phyloP scores from a whole-genome alignment of 257 asterid genomes.

The Nyctanthes arbortristis region DNA sequence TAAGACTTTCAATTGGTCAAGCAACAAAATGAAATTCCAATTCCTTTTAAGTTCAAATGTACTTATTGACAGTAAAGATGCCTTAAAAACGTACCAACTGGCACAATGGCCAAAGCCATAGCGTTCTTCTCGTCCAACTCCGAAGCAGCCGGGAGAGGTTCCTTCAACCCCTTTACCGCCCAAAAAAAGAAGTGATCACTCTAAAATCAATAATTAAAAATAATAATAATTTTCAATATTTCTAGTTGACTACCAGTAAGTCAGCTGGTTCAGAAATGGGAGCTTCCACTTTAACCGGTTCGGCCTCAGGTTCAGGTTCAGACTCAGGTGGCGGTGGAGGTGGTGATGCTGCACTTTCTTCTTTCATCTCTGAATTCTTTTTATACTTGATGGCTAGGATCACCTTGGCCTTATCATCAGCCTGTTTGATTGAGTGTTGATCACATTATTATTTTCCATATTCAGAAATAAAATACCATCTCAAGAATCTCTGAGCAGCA shows the following conservation, averaged over 20 bases:
- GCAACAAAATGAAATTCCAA: too few relatives aligned
- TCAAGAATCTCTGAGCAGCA: neutral
- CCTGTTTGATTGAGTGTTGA: slow-evolving; percentile 31
- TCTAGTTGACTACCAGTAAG: slow-evolving; percentile 52
- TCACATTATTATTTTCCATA: neutral
- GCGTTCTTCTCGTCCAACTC: slow-evolving; percentile 91
- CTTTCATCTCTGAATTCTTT: slow-evolving; percentile 62
- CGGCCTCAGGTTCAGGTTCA: slow-evolving; percentile 41
- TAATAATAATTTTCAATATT: neutral
- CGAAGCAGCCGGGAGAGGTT: slow-evolving; percentile 72
- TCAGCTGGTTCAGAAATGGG: slow-evolving; percentile 65
- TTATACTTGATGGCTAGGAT: slow-evolving; percentile 76
- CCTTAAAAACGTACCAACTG: slow-evolving; percentile 58
- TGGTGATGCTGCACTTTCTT: slow-evolving; percentile 47
- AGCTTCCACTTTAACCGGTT: slow-evolving; percentile 62
- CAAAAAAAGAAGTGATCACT: slow-evolving; percentile 22
- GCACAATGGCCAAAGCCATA: slow-evolving; percentile 88
- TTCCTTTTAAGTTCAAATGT: neutral
- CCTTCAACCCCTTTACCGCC: slow-evolving; percentile 56
- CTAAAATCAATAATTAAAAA: too few relatives aligned
- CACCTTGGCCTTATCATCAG: slow-evolving; percentile 70
- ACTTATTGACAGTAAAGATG: neutral
- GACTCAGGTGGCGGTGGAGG: slow-evolving; percentile 67
- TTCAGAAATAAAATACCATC: slow-evolving; percentile 6
- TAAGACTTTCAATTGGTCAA: too few relatives aligned